Conservation (phyloP, 768 basidiomycete genomes). For the Austroboletus festivus region DNA sequence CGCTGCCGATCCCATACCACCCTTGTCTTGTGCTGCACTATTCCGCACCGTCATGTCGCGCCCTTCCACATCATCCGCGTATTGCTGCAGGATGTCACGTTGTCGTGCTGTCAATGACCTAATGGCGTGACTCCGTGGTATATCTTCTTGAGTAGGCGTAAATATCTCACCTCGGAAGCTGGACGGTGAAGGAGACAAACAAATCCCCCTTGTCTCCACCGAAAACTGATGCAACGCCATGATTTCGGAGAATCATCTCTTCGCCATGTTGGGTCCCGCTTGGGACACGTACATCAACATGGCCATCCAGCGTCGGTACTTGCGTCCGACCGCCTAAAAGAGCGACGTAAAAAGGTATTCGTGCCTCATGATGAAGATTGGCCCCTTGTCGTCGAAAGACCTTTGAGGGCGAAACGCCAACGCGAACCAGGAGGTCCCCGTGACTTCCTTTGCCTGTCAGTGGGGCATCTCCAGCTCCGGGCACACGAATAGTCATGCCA, state of each 20-base stretch:
- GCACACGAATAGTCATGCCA: conserved; percentile 85
- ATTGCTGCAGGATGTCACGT: conserved; percentile 82
- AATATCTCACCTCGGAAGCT: conserved; percentile 79
- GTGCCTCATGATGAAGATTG: conserved; percentile 86
- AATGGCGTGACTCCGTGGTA: conserved; percentile 13
- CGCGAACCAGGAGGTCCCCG: conserved; percentile 85
- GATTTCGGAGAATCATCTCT: conserved; percentile 90
- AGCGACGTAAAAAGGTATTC: conserved; percentile 87
- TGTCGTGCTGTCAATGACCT: conserved; percentile 84
- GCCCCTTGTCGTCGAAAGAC: conserved; percentile 87
- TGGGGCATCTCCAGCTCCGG: conserved; percentile 81
- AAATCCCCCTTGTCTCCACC: conserved; percentile 72
- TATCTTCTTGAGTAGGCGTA: conserved; percentile 5
- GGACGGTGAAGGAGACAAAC: conserved; percentile 83
- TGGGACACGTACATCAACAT: conserved; percentile 91
- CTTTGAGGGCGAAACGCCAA: conserved; percentile 81
- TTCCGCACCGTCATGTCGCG: conserved; percentile 29
- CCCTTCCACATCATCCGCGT: conserved; percentile 92
- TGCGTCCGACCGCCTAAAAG: conserved; percentile 90
- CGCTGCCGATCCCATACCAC: conserved; percentile 14
- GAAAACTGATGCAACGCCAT: conserved; percentile 70
- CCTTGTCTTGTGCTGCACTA: conserved; percentile 14
- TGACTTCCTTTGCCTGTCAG: conserved; percentile 70
- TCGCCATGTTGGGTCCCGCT: conserved; percentile 94
- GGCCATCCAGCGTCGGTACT: conserved; percentile 92